These are phyloP conservation scores for Plenodomus lindquistii DNA, from an alignment of 2,329 filamentous ascomycete species.

Conservation along the genomic window DNA sequence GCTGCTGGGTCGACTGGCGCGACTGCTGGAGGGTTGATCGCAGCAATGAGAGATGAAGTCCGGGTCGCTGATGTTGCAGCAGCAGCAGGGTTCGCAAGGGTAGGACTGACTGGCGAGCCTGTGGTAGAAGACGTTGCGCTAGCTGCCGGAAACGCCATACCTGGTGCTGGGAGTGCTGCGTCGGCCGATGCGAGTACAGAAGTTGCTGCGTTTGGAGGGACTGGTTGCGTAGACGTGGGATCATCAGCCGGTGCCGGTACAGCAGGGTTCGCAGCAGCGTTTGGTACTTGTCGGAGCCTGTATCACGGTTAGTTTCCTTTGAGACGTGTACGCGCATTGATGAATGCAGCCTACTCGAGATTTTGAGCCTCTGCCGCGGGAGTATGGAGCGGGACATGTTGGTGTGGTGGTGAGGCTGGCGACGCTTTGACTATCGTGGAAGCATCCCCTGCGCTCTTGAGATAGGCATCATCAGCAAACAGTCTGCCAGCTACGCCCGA, in stretches of 20 bases:
- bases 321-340: not conserved
- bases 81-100: no score
- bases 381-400: not conserved
- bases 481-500: not conserved
- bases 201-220: not conserved
- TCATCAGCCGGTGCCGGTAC: not conserved
- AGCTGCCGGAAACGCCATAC: not conserved
- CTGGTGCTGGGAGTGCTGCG: not conserved
- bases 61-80: no score
- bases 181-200: not conserved
- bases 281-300: slow-evolving; percentile 20
- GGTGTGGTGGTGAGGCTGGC: not conserved
- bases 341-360: slow-evolving; percentile 2
- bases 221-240: not conserved
- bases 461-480: not conserved
- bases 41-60: no score
- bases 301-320: slow-evolving; percentile 1
- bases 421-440: not conserved
- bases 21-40: not conserved
- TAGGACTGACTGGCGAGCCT: no score
- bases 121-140: not conserved
- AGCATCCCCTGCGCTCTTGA: not conserved
- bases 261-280: slow-evolving; percentile 1
- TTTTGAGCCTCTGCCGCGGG: not conserved
- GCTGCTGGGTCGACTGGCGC: not conserved